Conservation (phyloP, 495 filamentous ascomycete genomes). For the Chlorociboria aeruginascens region DNA sequence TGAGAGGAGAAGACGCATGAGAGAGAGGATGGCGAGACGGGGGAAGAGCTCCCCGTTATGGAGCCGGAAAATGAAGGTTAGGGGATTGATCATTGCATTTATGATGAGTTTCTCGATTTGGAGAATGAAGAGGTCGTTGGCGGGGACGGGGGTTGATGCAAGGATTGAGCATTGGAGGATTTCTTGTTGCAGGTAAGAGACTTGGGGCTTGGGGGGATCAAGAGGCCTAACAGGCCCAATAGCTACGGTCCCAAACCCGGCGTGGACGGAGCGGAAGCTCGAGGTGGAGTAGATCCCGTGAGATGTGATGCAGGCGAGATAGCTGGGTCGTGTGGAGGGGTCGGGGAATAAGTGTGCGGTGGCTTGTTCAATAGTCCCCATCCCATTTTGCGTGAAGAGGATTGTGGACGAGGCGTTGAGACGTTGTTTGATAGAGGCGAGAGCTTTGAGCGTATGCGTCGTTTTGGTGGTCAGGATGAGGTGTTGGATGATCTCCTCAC, state of each 20-base stretch:
- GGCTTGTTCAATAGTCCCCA: constrained; percentile 53
- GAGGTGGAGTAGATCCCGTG: constrained; percentile 53
- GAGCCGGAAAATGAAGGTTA: constrained; percentile 62
- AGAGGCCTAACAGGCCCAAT: constrained; percentile 36
- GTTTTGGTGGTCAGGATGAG: constrained; percentile 68
- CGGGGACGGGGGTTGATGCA: constrained; percentile 28
- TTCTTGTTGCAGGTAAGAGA: constrained; percentile 11
- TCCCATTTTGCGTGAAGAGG: constrained; percentile 72
- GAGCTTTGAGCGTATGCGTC: constrained; percentile 42
- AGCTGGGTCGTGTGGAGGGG: constrained; percentile 42
- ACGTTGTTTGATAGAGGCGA: constrained; percentile 48
- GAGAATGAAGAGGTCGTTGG: constrained; percentile 39
- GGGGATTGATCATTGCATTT: constrained; percentile 69
- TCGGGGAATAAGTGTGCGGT: constrained; percentile 53
- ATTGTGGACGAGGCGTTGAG: constrained; percentile 52
- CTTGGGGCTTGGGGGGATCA: constrained; percentile 1
- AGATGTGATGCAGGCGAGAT: constrained; percentile 57
- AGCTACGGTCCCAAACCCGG: constrained; percentile 48
- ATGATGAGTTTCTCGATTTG: constrained; percentile 71
- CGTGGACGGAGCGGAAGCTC: constrained; percentile 52
- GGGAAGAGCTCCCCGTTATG: constrained; percentile 63
- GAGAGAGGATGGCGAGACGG: constrained; percentile 39
- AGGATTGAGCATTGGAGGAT: constrained; percentile 25
- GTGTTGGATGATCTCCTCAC: constrained; percentile 40
- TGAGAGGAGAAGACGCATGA: constrained; percentile 45